Evolutionary conservation across 768 basidiomycete genomes (phyloP).

Genomic region (Pulveroboletus sp.): DNA sequence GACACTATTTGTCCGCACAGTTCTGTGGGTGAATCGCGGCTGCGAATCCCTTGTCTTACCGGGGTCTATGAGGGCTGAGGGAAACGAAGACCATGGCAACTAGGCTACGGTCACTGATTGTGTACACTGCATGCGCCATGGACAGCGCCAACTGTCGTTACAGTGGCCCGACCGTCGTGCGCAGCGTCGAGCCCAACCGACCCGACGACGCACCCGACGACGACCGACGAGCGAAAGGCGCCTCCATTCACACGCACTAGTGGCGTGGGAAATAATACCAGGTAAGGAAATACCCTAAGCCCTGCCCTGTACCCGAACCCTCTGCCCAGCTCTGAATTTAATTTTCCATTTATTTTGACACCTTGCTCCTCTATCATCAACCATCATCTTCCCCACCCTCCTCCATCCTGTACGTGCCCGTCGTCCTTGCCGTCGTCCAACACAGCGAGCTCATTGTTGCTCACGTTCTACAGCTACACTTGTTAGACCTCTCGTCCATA

Average conservation of each 20-base stretch:
- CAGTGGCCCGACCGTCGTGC: not conserved
- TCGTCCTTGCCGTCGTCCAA: constrained; percentile 29
- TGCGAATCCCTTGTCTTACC: constrained; percentile 18
- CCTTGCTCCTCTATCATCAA: constrained; percentile 43
- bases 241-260: no score
- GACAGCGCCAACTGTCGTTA: not conserved
- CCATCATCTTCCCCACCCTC: constrained; percentile 41
- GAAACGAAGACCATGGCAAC: constrained; percentile 20
- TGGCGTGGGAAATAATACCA: constrained; percentile 23
- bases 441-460: constrained; percentile 36
- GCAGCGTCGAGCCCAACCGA: not conserved
- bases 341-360: constrained; percentile 52
- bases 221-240: no score
- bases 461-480: constrained; percentile 12
- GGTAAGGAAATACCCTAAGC: constrained; percentile 30
- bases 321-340: constrained; percentile 74
- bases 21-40: constrained; percentile 11
- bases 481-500: constrained; percentile 20
- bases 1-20: constrained; percentile 5
- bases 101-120: constrained; percentile 15
- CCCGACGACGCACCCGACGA: constrained; percentile 1
- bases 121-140: no score
- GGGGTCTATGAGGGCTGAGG: constrained; percentile 15
- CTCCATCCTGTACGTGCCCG: constrained; percentile 42
- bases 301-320: constrained; percentile 56